Conservation (phyloP, 495 filamentous ascomycete species). For the Neurospora tetraspora region DNA sequence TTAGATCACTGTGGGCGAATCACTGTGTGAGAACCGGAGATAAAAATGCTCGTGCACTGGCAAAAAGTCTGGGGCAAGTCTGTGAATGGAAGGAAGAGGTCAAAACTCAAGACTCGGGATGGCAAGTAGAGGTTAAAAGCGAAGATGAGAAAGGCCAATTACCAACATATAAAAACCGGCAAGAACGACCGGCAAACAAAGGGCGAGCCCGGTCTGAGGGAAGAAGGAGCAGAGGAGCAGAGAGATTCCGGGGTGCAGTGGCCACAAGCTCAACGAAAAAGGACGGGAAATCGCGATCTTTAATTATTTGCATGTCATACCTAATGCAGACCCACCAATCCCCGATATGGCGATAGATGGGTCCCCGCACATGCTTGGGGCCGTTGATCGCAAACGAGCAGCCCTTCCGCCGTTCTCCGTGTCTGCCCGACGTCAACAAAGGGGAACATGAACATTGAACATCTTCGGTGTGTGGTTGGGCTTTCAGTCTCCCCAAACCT, state of each 20-base stretch:
- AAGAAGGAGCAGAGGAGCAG: background rate
- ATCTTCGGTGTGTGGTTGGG: background rate
- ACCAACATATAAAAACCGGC: background rate
- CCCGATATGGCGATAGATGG: background rate
- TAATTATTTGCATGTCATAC: slow-evolving; percentile 9
- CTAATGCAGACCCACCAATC: slow-evolving; percentile 5
- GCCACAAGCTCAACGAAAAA: background rate
- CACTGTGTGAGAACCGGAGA: background rate
- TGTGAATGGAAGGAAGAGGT: background rate
- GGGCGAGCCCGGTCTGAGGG: background rate
- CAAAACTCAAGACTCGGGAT: background rate
- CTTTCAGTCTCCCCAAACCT: background rate
- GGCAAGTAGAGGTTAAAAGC: background rate
- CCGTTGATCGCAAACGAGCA: background rate
- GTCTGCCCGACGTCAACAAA: background rate
- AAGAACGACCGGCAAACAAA: too few species aligned
- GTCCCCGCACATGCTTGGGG: background rate
- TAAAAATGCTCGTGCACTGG: background rate
- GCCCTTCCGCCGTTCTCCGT: background rate
- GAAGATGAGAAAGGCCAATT: background rate
- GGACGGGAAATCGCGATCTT: slow-evolving; percentile 15
- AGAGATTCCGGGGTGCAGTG: too few species aligned
- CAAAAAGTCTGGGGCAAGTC: background rate
- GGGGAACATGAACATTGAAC: background rate
- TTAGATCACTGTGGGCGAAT: background rate